phyloP scores from a whole-genome alignment of 495 filamentous ascomycete species.

The Penicillium herquei region DNA sequence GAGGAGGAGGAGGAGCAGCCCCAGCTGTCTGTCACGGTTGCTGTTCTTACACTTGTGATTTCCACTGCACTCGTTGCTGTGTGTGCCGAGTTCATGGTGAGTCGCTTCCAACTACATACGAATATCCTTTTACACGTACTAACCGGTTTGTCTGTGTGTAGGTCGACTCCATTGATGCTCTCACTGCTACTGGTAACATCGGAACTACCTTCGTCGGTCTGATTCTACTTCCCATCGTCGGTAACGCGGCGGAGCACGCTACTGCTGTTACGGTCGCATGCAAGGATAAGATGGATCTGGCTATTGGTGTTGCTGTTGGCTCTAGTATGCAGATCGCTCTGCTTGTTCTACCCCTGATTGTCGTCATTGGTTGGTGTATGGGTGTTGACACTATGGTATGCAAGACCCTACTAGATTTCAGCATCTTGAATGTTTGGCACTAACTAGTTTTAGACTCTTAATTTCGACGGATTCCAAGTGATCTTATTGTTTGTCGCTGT shows the following conservation, averaged over 20 bases:
- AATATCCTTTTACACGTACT: neutral
- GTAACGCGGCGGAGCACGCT: conserved; percentile 85
- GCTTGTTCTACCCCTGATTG: conserved; percentile 71
- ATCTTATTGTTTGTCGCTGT: conserved; percentile 76
- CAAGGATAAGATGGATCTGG: conserved; percentile 90
- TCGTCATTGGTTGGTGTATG: conserved; percentile 81
- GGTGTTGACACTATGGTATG: conserved; percentile 51
- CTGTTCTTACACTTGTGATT: conserved; percentile 64
- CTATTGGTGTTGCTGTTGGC: conserved; percentile 81
- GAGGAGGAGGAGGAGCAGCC: conserved; percentile 70
- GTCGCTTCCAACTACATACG: neutral
- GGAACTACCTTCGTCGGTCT: conserved; percentile 78
- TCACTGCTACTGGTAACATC: conserved; percentile 57
- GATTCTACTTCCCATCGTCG: conserved; percentile 85
- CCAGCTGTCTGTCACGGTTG: conserved; percentile 65
- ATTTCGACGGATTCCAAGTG: conserved; percentile 81
- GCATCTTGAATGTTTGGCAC: neutral
- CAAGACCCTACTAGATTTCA: too few relatives aligned
- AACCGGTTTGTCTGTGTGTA: neutral
- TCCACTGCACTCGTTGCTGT: conserved; percentile 80
- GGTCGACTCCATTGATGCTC: conserved; percentile 67
- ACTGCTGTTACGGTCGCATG: conserved; percentile 82
- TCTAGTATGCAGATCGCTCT: conserved; percentile 86
- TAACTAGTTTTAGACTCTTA: conserved; percentile 57
- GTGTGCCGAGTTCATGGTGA: conserved; percentile 85